These are phyloP conservation scores for Aspergillus cejpii DNA, from an alignment of 2,329 filamentous ascomycete genomes.

Conservation along the genomic window DNA sequence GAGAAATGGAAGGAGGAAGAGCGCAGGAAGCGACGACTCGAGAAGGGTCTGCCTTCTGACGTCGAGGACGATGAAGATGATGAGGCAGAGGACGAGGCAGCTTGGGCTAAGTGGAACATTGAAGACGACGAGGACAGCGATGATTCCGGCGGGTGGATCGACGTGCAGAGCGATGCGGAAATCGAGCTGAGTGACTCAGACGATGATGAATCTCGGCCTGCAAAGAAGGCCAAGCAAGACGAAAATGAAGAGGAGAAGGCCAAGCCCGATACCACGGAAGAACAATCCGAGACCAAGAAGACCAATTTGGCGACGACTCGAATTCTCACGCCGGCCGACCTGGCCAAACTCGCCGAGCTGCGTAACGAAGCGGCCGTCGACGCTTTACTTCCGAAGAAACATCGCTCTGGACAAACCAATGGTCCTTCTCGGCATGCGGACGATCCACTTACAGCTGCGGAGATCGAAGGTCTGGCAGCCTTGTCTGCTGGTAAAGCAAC, in stretches of 20 bases:
- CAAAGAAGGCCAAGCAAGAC: constrained; percentile 58
- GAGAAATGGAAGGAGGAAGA: constrained; percentile 94
- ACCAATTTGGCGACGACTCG: constrained; percentile 77
- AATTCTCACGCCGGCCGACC: constrained; percentile 89
- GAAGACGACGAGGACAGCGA: constrained; percentile 54
- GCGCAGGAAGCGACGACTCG: constrained; percentile 63
- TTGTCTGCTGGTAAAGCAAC: constrained; percentile 68
- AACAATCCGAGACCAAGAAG: constrained; percentile 20
- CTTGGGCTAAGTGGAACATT: constrained; percentile 54
- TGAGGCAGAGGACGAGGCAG: constrained; percentile 50
- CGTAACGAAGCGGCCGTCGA: constrained; percentile 66
- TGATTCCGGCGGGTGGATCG: constrained; percentile 86
- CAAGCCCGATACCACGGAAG: constrained; percentile 34
- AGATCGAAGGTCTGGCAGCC: constrained; percentile 80
- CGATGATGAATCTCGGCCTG: constrained; percentile 57
- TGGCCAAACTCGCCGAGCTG: constrained; percentile 89
- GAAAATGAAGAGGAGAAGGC: constrained; percentile 33
- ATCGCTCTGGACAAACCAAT: constrained; percentile 41
- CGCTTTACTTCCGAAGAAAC: constrained; percentile 48
- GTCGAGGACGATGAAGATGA: constrained; percentile 55
- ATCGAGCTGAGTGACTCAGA: constrained; percentile 68
- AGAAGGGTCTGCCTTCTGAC: constrained; percentile 59
- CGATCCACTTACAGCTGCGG: constrained; percentile 79
- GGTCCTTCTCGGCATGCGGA: constrained; percentile 63
- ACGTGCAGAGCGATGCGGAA: constrained; percentile 74